These are phyloP conservation scores for Metarhizium humberi DNA, from an alignment of 2,329 filamentous ascomycete species.

Conservation along the genomic window DNA sequence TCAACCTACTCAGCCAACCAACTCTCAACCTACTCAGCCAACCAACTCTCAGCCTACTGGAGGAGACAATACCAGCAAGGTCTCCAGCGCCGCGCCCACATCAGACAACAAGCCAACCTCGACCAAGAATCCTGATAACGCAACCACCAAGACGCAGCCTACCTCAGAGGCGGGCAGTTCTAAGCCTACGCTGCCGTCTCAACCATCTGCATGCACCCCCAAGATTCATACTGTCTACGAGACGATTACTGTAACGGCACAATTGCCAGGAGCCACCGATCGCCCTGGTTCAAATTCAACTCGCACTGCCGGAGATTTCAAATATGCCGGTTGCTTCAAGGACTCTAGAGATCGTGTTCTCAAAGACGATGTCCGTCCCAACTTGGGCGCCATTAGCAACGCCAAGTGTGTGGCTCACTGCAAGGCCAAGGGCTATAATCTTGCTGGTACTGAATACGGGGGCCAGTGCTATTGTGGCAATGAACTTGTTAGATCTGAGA, in stretches of 20 bases:
- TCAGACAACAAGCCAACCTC: background rate
- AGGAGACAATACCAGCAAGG: background rate
- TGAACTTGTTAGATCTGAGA: slow-evolving; percentile 21
- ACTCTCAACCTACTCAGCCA: background rate
- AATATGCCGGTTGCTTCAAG: slow-evolving; percentile 35
- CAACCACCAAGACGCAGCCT: background rate
- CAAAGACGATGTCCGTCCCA: slow-evolving; percentile 27
- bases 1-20: background rate
- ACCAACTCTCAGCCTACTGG: background rate
- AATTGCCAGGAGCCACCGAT: slow-evolving; percentile 9
- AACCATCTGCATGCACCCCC: slow-evolving; percentile 15
- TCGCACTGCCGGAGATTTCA: slow-evolving; percentile 18
- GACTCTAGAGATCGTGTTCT: slow-evolving; percentile 27
- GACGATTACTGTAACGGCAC: slow-evolving; percentile 35
- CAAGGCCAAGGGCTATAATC: slow-evolving; percentile 26
- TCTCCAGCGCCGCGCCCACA: background rate
- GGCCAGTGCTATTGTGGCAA: slow-evolving; percentile 46
- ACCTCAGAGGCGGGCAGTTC: slow-evolving; percentile 12
- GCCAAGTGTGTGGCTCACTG: slow-evolving; percentile 41
- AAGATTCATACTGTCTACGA: slow-evolving; percentile 31
- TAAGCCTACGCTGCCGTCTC: slow-evolving; percentile 7
- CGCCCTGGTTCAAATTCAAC: slow-evolving; percentile 9
- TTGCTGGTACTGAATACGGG: slow-evolving; percentile 42
- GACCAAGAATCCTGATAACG: background rate
- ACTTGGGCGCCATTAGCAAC: slow-evolving; percentile 32